Percentiles rank a stretch among this genome's conserved stretches.
These are phyloP conservation scores for Neurospora cerealis DNA, from an alignment of 495 filamentous ascomycete species.

Conservation along the genomic window DNA sequence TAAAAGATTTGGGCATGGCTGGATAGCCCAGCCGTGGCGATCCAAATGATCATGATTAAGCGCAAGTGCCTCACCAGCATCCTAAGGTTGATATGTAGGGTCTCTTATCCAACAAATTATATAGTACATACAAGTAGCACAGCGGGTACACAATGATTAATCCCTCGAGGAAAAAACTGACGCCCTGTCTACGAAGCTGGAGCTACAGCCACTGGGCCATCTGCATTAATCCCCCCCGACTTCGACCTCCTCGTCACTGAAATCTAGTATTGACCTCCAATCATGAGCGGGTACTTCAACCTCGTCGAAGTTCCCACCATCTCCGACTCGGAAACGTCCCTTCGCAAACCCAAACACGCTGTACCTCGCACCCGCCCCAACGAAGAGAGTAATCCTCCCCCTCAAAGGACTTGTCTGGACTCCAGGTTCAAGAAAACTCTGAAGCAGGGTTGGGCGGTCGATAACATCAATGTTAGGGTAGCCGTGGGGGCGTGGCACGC, in stretches of 20 bases:
- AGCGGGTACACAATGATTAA: background rate
- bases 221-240: background rate
- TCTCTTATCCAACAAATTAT: background rate
- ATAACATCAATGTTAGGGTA: constrained; percentile 45
- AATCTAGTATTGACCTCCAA: background rate
- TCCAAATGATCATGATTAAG: background rate
- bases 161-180: background rate
- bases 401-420: background rate
- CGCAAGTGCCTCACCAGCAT: background rate
- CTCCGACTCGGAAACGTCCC: background rate
- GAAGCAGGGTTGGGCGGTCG: constrained; percentile 45
- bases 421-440: constrained; percentile 30
- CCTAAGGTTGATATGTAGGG: background rate
- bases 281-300: background rate
- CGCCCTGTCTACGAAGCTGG: background rate
- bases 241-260: background rate
- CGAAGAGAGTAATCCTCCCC: constrained; percentile 15
- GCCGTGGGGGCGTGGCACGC: constrained; percentile 44
- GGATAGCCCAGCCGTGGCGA: background rate
- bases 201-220: background rate
- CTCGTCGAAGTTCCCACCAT: background rate
- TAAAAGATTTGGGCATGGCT: background rate
- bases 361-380: constrained; percentile 56
- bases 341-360: constrained; percentile 35
- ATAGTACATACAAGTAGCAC: background rate